A percentile compares a stretch with the other conserved stretches of the same genome.
phyloP scores from a whole-genome alignment of 176 grass and related monocot species.

The Coix lacrymajobi region DNA sequence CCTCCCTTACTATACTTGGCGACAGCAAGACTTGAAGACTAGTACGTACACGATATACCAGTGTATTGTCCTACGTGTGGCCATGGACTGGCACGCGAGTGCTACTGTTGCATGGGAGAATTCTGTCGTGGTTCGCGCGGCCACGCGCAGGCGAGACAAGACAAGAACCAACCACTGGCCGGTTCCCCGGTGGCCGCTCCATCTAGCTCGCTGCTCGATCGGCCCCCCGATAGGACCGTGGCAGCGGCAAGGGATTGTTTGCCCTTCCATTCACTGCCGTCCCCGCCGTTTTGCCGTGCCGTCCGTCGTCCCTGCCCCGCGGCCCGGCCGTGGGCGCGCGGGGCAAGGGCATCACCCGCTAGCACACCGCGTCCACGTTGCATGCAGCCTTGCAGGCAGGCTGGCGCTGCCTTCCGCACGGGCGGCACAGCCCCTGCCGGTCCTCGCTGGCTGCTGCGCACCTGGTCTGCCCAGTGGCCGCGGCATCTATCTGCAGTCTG shows the following conservation, averaged over 20 bases:
- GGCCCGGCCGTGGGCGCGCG: background rate
- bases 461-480: slow-evolving; percentile 17
- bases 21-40: background rate
- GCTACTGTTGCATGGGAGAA: background rate
- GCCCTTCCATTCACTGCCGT: background rate
- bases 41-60: no score
- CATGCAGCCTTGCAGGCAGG: background rate
- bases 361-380: background rate
- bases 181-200: background rate
- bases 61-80: background rate
- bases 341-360: background rate
- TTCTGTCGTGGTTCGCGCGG: background rate
- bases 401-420: background rate
- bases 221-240: background rate
- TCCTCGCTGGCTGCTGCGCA: background rate
- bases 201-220: no score
- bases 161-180: background rate
- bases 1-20: background rate
- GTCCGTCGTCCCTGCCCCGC: no score
- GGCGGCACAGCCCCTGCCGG: background rate
- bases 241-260: background rate
- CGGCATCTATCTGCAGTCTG: background rate
- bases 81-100: background rate
- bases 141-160: background rate
- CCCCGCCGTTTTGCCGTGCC: background rate